phyloP scores from a whole-genome alignment of 805 yeast species.

The Metschnikowia chrysomelidarum region DNA sequence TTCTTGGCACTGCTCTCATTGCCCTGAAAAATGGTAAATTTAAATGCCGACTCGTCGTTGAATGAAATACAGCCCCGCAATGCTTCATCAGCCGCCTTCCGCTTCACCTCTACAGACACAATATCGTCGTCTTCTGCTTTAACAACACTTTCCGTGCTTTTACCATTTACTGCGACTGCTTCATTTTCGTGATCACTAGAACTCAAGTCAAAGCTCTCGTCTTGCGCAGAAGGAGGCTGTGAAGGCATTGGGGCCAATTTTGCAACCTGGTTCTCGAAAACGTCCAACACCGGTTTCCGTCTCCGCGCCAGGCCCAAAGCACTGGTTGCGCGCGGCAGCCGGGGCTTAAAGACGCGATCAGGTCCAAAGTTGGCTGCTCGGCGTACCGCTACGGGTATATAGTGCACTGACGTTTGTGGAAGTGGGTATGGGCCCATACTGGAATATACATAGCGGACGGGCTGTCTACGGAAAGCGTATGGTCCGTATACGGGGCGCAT shows the following conservation, averaged over 20 bases:
- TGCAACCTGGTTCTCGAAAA: slow-evolving; percentile 45
- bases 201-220: slow-evolving; percentile 13
- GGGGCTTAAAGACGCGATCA: slow-evolving; percentile 8
- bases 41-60: slow-evolving; percentile 19
- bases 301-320: slow-evolving; percentile 8
- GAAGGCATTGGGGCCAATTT: slow-evolving; percentile 49
- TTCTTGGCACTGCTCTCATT: slow-evolving; percentile 24
- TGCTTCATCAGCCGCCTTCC: slow-evolving; percentile 8
- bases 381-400: slow-evolving; percentile 11
- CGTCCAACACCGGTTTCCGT: slow-evolving; percentile 32
- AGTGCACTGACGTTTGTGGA: slow-evolving; percentile 14
- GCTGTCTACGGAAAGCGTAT: slow-evolving; percentile 11
- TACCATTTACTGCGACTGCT: too few species aligned
- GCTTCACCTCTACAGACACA: slow-evolving; percentile 15
- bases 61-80: slow-evolving; percentile 16
- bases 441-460: slow-evolving; percentile 16
- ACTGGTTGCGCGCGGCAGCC: slow-evolving; percentile 10
- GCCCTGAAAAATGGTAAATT: slow-evolving; percentile 18
- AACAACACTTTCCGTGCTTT: too few species aligned
- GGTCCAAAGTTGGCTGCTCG: slow-evolving; percentile 4
- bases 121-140: slow-evolving; percentile 16
- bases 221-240: slow-evolving; percentile 52
- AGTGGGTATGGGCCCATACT: slow-evolving; percentile 8
- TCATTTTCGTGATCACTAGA: slow-evolving; percentile 14
- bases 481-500: slow-evolving; percentile 13